These are phyloP conservation scores for Filobasidium wieringae DNA, from an alignment of 768 basidiomycete species.

Conservation along the genomic window DNA sequence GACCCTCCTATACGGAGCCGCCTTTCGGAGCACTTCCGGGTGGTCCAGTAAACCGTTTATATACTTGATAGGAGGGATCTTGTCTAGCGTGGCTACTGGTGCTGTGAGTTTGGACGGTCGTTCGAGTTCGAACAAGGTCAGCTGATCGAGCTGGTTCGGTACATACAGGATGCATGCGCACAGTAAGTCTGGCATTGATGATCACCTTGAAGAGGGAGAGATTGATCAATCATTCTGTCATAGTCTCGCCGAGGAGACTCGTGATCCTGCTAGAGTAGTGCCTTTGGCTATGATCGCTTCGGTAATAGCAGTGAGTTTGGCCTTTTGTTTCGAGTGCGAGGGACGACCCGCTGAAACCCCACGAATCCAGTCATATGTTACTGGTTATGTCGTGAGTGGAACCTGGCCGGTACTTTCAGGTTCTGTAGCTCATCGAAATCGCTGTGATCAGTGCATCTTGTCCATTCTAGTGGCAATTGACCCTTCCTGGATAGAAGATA, in stretches of 20 bases:
- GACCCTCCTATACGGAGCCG: not conserved
- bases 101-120: slow-evolving; percentile 11
- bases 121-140: not conserved
- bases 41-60: slow-evolving; percentile 35
- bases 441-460: slow-evolving; percentile 28
- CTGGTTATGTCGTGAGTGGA: slow-evolving; percentile 38
- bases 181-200: slow-evolving; percentile 26
- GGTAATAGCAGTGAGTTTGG: slow-evolving; percentile 23
- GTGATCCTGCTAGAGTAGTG: slow-evolving; percentile 38
- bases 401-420: not conserved
- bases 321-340: not conserved
- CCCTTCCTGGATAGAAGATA: slow-evolving; percentile 5
- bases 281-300: slow-evolving; percentile 39
- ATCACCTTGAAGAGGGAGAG: too few relatives aligned
- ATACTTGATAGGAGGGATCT: slow-evolving; percentile 39
- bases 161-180: slow-evolving; percentile 36
- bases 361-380: slow-evolving; percentile 30
- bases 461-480: slow-evolving; percentile 33
- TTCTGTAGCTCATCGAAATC: not conserved
- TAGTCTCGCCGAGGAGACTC: slow-evolving; percentile 40
- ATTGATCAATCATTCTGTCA: too few relatives aligned
- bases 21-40: slow-evolving; percentile 26
- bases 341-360: too few relatives aligned
- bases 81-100: slow-evolving; percentile 39
- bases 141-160: not conserved